Evolutionary conservation across 2,329 filamentous ascomycete genomes (phyloP).

Genomic region (Xylaria sp.): DNA sequence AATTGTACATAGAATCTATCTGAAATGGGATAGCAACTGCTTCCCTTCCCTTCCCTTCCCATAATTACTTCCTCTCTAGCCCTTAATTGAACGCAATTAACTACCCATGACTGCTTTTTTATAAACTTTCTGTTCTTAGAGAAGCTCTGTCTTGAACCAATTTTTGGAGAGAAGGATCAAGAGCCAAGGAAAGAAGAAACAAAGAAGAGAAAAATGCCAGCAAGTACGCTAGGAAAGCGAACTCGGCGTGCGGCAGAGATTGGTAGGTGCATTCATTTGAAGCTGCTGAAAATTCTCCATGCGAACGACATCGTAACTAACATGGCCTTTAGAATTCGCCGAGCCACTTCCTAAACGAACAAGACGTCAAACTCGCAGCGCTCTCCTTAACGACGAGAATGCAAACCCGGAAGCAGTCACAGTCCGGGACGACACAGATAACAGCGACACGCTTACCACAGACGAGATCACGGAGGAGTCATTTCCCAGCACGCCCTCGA

Average conservation of each 20-base stretch:
- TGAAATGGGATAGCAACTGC: slow-evolving; percentile 21
- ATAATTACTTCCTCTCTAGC: slow-evolving; percentile 25
- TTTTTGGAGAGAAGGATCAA: slow-evolving; percentile 10
- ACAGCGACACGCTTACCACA: slow-evolving; percentile 54
- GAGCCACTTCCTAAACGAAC: slow-evolving; percentile 59
- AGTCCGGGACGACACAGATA: slow-evolving; percentile 52
- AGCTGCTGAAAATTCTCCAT: slow-evolving; percentile 11
- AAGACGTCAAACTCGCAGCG: slow-evolving; percentile 57
- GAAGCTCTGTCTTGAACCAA: background rate
- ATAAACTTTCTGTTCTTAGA: background rate
- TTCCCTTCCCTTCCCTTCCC: slow-evolving; percentile 4
- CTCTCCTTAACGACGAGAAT: slow-evolving; percentile 73
- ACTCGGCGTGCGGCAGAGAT: slow-evolving; percentile 53
- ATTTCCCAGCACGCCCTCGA: slow-evolving; percentile 40
- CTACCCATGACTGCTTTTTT: slow-evolving; percentile 13
- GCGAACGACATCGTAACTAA: slow-evolving; percentile 39
- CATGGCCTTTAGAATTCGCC: slow-evolving; percentile 42
- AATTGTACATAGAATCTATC: slow-evolving; percentile 20
- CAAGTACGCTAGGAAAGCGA: slow-evolving; percentile 59
- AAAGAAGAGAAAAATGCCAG: slow-evolving; percentile 43
- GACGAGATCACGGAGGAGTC: slow-evolving; percentile 53
- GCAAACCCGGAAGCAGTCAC: slow-evolving; percentile 64
- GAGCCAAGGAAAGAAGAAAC: slow-evolving; percentile 16
- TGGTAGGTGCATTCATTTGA: slow-evolving; percentile 48
- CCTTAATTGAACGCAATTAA: slow-evolving; percentile 24